Base-by-base conservation (phyloP, 345 rosid species). In the Melaleuca alternifolia region DNA sequence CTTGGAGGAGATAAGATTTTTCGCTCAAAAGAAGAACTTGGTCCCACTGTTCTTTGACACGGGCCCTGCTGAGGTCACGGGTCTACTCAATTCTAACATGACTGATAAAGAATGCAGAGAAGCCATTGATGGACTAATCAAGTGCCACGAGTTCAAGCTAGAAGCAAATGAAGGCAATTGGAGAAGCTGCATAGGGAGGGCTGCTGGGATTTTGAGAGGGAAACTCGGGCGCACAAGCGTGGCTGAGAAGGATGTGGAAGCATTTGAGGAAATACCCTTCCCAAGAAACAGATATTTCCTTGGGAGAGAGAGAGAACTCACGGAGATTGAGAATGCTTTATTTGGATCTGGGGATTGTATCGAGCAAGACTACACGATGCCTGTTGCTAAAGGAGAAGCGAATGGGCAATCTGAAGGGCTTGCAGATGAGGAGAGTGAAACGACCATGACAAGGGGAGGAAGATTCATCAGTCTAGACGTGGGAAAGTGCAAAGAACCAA, bases 21-120 rank as follows among this genome's bases (percentile, higher is more conserved):
- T 97, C 61, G 92, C 96, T 86, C 98, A 96, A 84, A 97, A 97
- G 93, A 97, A 93, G 94, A 97, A 96, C 88, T 65, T 97, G 95
- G 90, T 95, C 61, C 98, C 98, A 0, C 89, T 97, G 56, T 97
- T 97, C 89, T 96, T 93, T 57, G 95, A 94, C 86, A 91, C 94
- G 2, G 96, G 91, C 14, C 94, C 94, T 82, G 87, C 93, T 48
- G 96, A 95, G 89, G 89, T 95, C 51, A 88, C 86, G 89, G 90
- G 92, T 82, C 92, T 94, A 85, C 93, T 94, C 77, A 92, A 92
- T 92, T 89, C 95, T 89, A 93, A 90, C 85, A 92, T 96, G 51
- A 90, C 94, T 10, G 95, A 93, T 85, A 94, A 93, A 86, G 96
- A 93, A 86, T 90, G 96, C 83, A 94, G 90, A 90, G 98, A 96